A percentile compares a stretch with the other conserved stretches of the same genome.
Evolutionary conservation across 2,329 filamentous ascomycete genomes (phyloP).

Genomic region (Cercospora zeina): DNA sequence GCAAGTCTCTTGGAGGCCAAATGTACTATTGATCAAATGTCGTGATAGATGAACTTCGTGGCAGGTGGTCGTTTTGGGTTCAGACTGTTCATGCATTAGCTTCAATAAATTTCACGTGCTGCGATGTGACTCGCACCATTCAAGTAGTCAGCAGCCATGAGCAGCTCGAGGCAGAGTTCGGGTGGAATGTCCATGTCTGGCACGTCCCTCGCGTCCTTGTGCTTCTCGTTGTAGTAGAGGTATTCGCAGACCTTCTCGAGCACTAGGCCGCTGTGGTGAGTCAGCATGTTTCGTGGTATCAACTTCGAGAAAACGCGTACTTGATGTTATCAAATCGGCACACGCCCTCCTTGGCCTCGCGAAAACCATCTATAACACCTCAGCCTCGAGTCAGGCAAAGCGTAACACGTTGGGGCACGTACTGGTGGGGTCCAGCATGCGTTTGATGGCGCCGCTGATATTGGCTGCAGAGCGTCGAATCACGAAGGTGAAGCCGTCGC

Average conservation of each 20-base stretch:
- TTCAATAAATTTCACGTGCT: not conserved
- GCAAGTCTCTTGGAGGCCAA: not conserved
- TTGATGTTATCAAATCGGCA: constrained; percentile 72
- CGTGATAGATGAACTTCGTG: not conserved
- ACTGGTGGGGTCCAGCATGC: constrained; percentile 72
- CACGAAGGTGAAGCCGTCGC: constrained; percentile 75
- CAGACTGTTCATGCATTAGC: constrained; percentile 9
- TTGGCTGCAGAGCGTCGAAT: constrained; percentile 69
- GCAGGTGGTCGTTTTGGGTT: not conserved
- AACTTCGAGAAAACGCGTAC: constrained; percentile 50
- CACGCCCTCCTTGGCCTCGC: constrained; percentile 63
- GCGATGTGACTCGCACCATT: constrained; percentile 53
- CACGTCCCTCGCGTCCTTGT: constrained; percentile 69
- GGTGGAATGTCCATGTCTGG: constrained; percentile 79
- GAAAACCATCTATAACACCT: constrained; percentile 57
- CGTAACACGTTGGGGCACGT: constrained; percentile 33
- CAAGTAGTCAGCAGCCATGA: constrained; percentile 76
- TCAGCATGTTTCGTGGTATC: constrained; percentile 6
- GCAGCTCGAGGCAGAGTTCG: constrained; percentile 73
- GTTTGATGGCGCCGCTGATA: constrained; percentile 70
- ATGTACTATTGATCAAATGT: not conserved
- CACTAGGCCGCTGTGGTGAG: constrained; percentile 61
- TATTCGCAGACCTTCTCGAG: constrained; percentile 82
- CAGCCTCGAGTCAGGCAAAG: constrained; percentile 11
- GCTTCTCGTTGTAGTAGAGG: constrained; percentile 77